Conservation (phyloP, 2,329 filamentous ascomycete genomes). For the Madurella fahalii region DNA sequence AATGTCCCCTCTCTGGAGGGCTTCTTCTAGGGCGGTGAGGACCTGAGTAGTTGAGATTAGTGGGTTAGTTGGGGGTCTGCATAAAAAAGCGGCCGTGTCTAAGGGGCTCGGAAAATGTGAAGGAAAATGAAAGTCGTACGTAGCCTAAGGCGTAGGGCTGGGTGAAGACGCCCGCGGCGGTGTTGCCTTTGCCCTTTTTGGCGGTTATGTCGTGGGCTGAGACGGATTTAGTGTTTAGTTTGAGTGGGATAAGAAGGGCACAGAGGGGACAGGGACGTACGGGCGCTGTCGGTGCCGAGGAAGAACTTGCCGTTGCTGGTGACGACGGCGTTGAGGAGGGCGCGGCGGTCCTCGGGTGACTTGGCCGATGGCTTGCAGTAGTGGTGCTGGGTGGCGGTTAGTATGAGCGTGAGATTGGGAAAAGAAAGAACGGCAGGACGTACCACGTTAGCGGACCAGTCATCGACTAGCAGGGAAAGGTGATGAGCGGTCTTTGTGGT, state of each 20-base stretch:
- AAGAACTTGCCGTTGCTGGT: conserved; percentile 65
- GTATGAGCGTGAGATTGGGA: background rate
- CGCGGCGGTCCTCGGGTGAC: conserved; percentile 66
- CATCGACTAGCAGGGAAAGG: conserved; percentile 73
- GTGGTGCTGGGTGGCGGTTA: conserved; percentile 45
- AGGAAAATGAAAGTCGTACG: conserved; percentile 14
- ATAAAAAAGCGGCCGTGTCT: background rate
- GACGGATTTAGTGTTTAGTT: background rate
- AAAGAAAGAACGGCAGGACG: conserved; percentile 31
- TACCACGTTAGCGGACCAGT: conserved; percentile 55
- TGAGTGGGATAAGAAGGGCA: background rate
- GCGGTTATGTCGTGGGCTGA: conserved; percentile 51
- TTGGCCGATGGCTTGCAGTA: conserved; percentile 80
- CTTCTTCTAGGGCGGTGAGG: conserved; percentile 59
- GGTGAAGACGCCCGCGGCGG: conserved; percentile 74
- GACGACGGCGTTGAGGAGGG: conserved; percentile 62
- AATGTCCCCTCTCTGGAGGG: conserved; percentile 51
- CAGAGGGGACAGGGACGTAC: conserved; percentile 37
- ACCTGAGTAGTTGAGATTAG: conserved; percentile 47
- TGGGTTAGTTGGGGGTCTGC: conserved; percentile 14
- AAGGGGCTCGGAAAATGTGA: background rate
- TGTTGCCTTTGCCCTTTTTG: conserved; percentile 54
- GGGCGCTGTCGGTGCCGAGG: conserved; percentile 69
- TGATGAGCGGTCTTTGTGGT: conserved; percentile 67
- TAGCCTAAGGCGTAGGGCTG: conserved; percentile 61